Evolutionary conservation across 306 rosid species (phyloP), one percentile per base, ranked within the genome.

Genomic region (Acacia confusa): DNA sequence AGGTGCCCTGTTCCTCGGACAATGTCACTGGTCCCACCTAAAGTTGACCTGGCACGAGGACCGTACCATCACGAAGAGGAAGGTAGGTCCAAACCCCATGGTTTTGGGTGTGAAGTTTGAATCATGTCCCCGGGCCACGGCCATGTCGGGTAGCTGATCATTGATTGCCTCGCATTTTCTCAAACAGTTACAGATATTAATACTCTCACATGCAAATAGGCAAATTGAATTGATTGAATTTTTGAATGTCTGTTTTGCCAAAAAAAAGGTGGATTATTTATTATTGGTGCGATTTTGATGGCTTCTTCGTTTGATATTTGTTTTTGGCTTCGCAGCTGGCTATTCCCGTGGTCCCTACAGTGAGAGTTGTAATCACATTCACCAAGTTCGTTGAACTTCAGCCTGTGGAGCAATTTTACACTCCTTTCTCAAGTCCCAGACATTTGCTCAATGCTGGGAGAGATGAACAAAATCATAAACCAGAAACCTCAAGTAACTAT

Each of bases 301-400:
- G 57, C 25, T 67, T 22, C 28, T 40, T 69, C 5, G 48, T 70
- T 40, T 66, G 63, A 16, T 36, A 34, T 76, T 50, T 32, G 71
- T 9, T 45, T 36, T 36, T 74, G 58, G 84, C 79, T 88, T 69
- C 74, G 84, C 92, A 91, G 99, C 84, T 95, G 75, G 99, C 97
- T 9, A 95, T 95, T 17, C 97, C 99, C 25, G 97, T 91, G 86
- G 97, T 95, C 79, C 97, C 97, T 20, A 95, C 99, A 0, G 99
- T 95, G 85, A 93, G 95, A 72, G 99, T 95, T 55, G 97, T 95
- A 83, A 89, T 95, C 79, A 93, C 99, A 13, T 95, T 95, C 87
- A 95, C 99, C 3, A 95, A 95, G 92, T 93, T 95, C 58, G 93
- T 89, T 24, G 97, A 95, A 80, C 92, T 93, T 28, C 92, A 88